Evolutionary conservation across 345 rosid species (phyloP), one percentile per base, ranked within the genome.

Genomic region (Carallia pectinifolia): DNA sequence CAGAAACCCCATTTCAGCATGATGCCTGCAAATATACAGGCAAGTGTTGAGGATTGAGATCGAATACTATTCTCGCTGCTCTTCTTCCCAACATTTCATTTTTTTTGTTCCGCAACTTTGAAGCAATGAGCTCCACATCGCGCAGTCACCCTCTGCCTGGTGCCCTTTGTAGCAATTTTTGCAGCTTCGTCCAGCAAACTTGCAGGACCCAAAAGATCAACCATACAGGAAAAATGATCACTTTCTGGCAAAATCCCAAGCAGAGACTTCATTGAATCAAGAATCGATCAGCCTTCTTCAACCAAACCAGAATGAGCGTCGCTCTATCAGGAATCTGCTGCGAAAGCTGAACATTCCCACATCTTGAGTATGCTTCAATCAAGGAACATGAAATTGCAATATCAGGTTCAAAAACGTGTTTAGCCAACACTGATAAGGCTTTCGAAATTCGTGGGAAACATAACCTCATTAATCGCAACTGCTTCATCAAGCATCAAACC

Each of bases 171-270:
- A 86, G 82, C 76, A 91, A 77, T 44, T 62, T 79, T 67, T 88
- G 23, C 91, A 4, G 92, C 96, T 79, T 89, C 84, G 16, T 83
- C 68, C 23, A 89, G 81, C 68, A 87, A 67, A 80, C 91, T 91
- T 68, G 92, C 87, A 62, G 88, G 87, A 60, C 97, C 94, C 72
- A 89, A 69, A 69, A 91, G 84, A 85, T 91, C 94, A 56, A 88
- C 79, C 91, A 93, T 83, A 72, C 97, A 88, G 1, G 87, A 88
- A 82, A 85, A 82, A 56, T 91, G 91, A 74, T 79, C 88, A 62
- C 69, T 69, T 44, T 80, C 89, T 0, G 82, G 94, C 17, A 69
- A 67, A 61, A 84, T 79, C 72, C 85, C 84, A 63, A 81, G 85
- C 33, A 68, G 64, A 6, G 79, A 63, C 72, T 78, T 84, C 92